A percentile compares a stretch with the other conserved stretches of the same genome.
Conservation (phyloP, 2,329 filamentous ascomycete genomes). For the Rhytidhysteron rufulum region DNA sequence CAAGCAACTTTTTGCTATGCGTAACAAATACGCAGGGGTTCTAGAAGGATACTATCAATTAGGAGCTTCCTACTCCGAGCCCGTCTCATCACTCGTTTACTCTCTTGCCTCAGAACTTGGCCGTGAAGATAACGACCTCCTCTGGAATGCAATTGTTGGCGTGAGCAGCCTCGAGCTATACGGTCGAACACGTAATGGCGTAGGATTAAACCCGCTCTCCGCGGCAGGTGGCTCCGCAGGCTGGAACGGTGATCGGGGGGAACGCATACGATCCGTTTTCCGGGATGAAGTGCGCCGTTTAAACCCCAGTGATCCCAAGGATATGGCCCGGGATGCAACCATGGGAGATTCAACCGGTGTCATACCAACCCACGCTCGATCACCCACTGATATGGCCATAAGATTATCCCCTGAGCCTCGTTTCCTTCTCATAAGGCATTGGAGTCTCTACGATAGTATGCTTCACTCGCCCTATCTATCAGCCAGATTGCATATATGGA, state of each 20-base stretch:
- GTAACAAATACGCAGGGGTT: constrained; percentile 70
- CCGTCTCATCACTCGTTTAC: constrained; percentile 91
- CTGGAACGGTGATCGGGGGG: constrained; percentile 78
- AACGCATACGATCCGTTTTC: constrained; percentile 77
- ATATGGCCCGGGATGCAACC: constrained; percentile 57
- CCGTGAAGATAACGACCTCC: constrained; percentile 90
- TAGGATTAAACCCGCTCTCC: constrained; percentile 60
- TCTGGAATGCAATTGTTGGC: constrained; percentile 93
- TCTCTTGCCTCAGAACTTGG: constrained; percentile 91
- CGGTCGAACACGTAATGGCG: constrained; percentile 76
- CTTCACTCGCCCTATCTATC: constrained; percentile 94
- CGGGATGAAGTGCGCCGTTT: constrained; percentile 91
- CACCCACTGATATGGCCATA: constrained; percentile 87
- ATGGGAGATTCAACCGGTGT: constrained; percentile 69
- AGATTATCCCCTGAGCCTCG: constrained; percentile 89
- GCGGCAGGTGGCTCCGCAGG: constrained; percentile 56
- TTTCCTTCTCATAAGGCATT: constrained; percentile 89
- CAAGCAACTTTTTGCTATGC: constrained; percentile 68
- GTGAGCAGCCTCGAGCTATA: constrained; percentile 93
- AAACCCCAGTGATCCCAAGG: constrained; percentile 69
- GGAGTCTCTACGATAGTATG: constrained; percentile 98
- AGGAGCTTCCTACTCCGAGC: constrained; percentile 89
- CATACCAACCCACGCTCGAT: constrained; percentile 83
- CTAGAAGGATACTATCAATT: constrained; percentile 80
- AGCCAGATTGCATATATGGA: constrained; percentile 90